Base-by-base conservation (phyloP, 2,329 filamentous ascomycete genomes). In the Colletotrichum cuscutae region DNA sequence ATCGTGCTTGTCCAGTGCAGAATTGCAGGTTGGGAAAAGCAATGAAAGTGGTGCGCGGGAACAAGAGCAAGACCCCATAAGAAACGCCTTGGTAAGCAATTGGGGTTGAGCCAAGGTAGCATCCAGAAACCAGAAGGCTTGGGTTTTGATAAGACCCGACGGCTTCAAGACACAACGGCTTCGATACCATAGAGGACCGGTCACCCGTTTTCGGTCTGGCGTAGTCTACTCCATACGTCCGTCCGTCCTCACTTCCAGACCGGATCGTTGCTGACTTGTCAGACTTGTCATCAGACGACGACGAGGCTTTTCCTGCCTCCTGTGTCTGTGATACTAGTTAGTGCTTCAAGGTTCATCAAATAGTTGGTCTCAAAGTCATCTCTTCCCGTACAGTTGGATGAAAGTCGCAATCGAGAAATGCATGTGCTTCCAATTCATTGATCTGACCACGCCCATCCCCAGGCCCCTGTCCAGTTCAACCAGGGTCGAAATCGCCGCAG, bases 391-490 rank as follows among this genome's bases (percentile, higher is more conserved):
- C 19, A 12, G 54, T 59, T 26, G 59, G 35, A 32, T 49, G 42
- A 60, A 65, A 49, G 54, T 61, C 60, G 42, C 46, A 65, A 57
- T 64, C 24, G 32, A 26, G 42, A 60, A 52, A 65, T 52, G 56
- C 56, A 52, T 70, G 54, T 65, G 56, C 59, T 61, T 65, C 19
- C 42, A 49, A n/a, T n/a, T n/a, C 35, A 28, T 54, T 72, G 30
- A 28, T 57, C 30, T 13, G 32, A 64, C 60, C 46, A 65, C 37
- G 35, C 54, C 66, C 42, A 32, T 26, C 63, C 11, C 28, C 56
- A 8, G 13, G 37, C 37, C 37, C 37, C 37, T 42, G 37, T 24
- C 66, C 35, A 59, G 66, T 46, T 19, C 28, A 24, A n/a, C 65
- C 26, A 49, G 59, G 46, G 65, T 56, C 54, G 15, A 57, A 64